Conservation (phyloP, 78 protist species). For the Ministeria vibrans region DNA sequence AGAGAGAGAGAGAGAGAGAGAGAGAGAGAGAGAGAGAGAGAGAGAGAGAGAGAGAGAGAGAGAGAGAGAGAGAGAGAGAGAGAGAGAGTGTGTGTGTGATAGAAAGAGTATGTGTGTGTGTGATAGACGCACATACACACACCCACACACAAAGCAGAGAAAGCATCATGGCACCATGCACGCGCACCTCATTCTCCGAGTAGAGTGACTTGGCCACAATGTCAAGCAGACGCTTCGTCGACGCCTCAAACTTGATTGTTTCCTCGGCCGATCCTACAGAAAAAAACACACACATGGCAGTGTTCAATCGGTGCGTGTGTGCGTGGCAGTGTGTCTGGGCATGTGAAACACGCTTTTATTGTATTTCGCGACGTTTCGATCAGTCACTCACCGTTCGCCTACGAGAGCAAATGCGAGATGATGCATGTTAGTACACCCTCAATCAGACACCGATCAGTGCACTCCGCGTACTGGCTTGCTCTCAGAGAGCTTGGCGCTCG, state of each 20-base stretch:
- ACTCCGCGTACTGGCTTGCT: too few species aligned
- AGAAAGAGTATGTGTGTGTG: neutral
- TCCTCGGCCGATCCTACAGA: too few species aligned
- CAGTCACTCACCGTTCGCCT: too few species aligned
- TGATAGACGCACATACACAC: neutral
- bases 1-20: neutral
- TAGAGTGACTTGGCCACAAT: conserved; percentile 89
- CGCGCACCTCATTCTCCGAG: conserved; percentile 28
- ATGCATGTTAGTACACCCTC: too few species aligned
- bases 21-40: neutral
- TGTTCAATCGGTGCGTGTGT: too few species aligned
- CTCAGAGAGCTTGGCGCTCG: too few species aligned
- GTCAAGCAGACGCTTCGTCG: conserved; percentile 86
- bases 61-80: neutral
- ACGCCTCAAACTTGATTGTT: conserved; percentile 90
- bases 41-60: neutral
- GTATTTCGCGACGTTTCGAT: too few species aligned
- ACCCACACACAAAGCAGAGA: conserved; percentile 13
- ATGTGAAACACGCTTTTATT: too few species aligned
- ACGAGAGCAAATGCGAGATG: too few species aligned
- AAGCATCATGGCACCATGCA: neutral
- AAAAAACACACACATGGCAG: too few species aligned
- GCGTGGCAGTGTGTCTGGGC: too few species aligned
- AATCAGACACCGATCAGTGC: too few species aligned
- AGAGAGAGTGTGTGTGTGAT: neutral